Conservation (phyloP, 495 filamentous ascomycete species). For the Talaromyces stipitatus region DNA sequence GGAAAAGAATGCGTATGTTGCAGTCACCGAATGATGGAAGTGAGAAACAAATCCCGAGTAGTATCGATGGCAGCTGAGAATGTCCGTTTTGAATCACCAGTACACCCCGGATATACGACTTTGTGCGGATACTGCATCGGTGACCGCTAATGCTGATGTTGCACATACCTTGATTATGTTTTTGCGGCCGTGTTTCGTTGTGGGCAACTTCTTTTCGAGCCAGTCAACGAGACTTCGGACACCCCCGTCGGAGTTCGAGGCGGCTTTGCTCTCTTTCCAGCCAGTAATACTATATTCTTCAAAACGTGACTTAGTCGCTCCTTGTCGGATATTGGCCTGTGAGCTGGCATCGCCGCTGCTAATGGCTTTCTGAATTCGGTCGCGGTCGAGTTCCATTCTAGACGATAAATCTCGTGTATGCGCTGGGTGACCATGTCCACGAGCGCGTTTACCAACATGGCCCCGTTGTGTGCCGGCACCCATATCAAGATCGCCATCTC, state of each 20-base stretch:
- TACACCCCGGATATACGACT: constrained; percentile 43
- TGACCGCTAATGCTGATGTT: constrained; percentile 42
- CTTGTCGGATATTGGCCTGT: constrained; percentile 34
- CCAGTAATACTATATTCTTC: constrained; percentile 54
- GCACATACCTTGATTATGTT: constrained; percentile 81
- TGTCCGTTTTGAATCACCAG: constrained; percentile 49
- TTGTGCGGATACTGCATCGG: constrained; percentile 39
- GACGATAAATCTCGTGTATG: constrained; percentile 9
- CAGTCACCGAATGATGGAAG: constrained; percentile 37
- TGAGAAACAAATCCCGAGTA: constrained; percentile 22
- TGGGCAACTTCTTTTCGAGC: constrained; percentile 69
- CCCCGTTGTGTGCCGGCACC: constrained; percentile 36
- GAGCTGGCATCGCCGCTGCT: constrained; percentile 31
- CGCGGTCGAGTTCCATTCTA: constrained; percentile 19
- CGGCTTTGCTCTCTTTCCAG: constrained; percentile 69
- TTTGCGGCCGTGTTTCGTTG: constrained; percentile 37
- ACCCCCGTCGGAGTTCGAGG: constrained; percentile 61
- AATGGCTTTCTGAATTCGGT: constrained; percentile 24
- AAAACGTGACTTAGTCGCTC: constrained; percentile 12
- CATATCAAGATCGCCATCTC: constrained; percentile 82
- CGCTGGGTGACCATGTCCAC: constrained; percentile 25
- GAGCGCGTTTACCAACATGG: constrained; percentile 29
- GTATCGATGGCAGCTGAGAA: constrained; percentile 50
- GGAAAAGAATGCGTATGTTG: constrained; percentile 45
- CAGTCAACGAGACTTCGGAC: constrained; percentile 63